Conservation (phyloP, 495 filamentous ascomycete genomes). For the Pseudoneurospora amorphoporcata region DNA sequence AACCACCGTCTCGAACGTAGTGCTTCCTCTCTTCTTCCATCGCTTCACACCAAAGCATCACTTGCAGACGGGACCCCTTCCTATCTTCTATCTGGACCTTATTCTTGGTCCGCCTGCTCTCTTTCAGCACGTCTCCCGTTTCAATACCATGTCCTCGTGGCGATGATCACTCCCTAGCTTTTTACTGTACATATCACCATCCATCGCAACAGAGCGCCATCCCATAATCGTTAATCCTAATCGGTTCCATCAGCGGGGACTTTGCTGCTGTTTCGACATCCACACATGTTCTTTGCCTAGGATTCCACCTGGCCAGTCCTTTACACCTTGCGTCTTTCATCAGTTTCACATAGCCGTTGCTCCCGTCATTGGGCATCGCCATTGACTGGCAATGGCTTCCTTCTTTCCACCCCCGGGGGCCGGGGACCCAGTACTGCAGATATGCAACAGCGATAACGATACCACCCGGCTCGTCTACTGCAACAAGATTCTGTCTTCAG, state of each 20-base stretch:
- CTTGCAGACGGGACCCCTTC: not conserved
- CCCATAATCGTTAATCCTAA: not conserved
- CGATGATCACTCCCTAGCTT: not conserved
- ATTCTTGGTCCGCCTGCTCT: not conserved
- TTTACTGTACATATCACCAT: not conserved
- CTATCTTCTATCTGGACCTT: not conserved
- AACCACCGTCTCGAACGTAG: not conserved
- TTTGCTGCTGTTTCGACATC: not conserved
- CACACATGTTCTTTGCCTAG: not conserved
- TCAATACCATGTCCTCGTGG: not conserved
- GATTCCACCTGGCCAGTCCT: not conserved
- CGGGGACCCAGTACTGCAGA: constrained; percentile 16
- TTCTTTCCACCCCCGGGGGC: constrained; percentile 15
- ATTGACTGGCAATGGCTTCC: constrained; percentile 13
- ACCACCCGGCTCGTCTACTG: constrained; percentile 12
- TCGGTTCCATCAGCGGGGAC: not conserved
- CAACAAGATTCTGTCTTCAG: constrained; percentile 12
- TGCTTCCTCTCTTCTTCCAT: not conserved
- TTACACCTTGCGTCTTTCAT: not conserved
- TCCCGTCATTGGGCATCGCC: not conserved
- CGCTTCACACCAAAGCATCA: not conserved
- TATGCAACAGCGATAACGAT: constrained; percentile 2
- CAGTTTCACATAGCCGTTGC: not conserved
- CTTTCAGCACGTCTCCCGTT: not conserved
- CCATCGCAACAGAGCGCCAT: not conserved